These are phyloP conservation scores for Climacium dendroides DNA, from an alignment of 225 moss, liverwort and hornwort genomes.

Conservation along the genomic window DNA sequence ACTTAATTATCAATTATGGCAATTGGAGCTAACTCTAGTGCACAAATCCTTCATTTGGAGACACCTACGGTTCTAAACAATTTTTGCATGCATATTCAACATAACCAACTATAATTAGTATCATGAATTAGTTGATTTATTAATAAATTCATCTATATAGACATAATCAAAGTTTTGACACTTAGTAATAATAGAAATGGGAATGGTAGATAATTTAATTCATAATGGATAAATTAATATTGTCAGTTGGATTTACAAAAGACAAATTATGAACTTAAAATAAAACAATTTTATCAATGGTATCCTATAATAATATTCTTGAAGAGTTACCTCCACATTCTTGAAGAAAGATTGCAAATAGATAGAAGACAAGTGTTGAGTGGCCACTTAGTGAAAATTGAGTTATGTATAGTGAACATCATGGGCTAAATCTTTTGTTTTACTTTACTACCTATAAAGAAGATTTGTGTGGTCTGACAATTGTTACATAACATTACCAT, in stretches of 20 bases:
- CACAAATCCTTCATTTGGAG: neutral
- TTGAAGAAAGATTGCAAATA: neutral
- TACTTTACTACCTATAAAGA: neutral
- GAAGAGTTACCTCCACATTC: neutral
- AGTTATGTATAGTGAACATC: neutral
- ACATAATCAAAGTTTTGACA: neutral
- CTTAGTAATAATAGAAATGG: neutral
- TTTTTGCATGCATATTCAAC: rapidly evolving
- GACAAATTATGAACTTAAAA: neutral
- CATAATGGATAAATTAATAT: neutral
- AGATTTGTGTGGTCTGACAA: too few relatives aligned
- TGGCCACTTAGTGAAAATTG: neutral
- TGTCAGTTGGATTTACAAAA: neutral
- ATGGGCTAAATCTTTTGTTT: neutral
- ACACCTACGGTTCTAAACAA: neutral
- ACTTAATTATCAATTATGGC: neutral
- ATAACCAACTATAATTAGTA: neutral
- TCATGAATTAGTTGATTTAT: neutral
- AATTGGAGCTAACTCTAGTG: neutral
- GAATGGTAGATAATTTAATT: neutral
- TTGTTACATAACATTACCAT: neutral
- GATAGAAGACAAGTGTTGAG: neutral
- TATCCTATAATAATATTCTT: neutral
- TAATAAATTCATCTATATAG: neutral
- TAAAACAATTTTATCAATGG: neutral